phyloP scores from a whole-genome alignment of 108 stramenopile genomes.

The Nitzschia palea region DNA sequence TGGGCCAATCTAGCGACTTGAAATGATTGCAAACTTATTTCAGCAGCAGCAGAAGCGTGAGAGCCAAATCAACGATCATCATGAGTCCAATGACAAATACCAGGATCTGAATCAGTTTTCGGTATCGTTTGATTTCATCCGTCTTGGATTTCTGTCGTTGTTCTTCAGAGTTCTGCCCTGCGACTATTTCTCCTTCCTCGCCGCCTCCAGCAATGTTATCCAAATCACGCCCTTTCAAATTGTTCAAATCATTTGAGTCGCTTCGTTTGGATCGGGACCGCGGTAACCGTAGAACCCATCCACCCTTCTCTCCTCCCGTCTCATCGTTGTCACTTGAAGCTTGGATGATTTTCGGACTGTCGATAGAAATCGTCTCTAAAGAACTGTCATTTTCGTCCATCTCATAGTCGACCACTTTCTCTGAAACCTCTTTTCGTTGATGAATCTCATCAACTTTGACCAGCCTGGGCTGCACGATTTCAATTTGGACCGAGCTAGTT shows the following conservation, averaged over 20 bases:
- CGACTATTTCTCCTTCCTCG: background rate
- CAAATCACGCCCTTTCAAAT: background rate
- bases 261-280: too few relatives aligned
- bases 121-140: background rate
- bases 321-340: too few relatives aligned
- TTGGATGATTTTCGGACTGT: background rate
- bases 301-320: too few relatives aligned
- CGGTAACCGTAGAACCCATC: too few relatives aligned
- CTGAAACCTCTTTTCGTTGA: background rate
- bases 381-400: conserved; percentile 1
- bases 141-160: background rate
- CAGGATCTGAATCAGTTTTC: conserved; percentile 1
- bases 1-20: too few relatives aligned
- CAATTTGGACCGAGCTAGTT: background rate
- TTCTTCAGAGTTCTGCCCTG: background rate
- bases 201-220: background rate
- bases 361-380: background rate
- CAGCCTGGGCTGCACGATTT: background rate
- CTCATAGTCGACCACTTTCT: background rate
- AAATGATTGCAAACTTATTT: too few relatives aligned
- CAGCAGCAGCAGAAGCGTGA: background rate
- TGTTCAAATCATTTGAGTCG: too few relatives aligned
- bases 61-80: background rate
- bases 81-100: background rate
- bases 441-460: background rate